Conservation (phyloP, 2,329 filamentous ascomycete genomes). For the Trichoderma lentiforme region DNA sequence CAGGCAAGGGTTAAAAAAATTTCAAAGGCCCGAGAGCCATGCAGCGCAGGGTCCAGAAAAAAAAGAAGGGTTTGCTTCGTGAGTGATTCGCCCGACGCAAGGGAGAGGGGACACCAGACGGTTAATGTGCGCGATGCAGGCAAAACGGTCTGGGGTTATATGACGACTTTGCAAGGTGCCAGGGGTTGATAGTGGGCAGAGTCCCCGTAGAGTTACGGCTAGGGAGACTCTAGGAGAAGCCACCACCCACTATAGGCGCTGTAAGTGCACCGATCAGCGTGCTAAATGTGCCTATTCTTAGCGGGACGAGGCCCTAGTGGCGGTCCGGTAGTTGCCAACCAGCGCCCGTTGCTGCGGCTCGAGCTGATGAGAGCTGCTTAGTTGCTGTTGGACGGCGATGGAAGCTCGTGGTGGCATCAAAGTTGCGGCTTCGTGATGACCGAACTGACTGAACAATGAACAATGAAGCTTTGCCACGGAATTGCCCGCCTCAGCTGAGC, state of each 20-base stretch:
- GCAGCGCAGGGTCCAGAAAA: constrained; percentile 16
- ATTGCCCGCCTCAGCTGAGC: background rate
- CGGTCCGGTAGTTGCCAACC: constrained; percentile 7
- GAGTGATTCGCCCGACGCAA: constrained; percentile 16
- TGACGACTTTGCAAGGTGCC: background rate
- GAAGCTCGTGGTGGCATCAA: background rate
- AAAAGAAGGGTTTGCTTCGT: constrained; percentile 5
- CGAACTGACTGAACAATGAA: background rate
- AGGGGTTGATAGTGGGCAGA: background rate
- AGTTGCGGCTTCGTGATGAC: background rate
- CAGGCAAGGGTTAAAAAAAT: background rate
- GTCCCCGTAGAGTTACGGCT: constrained; percentile 1
- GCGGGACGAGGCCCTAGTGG: constrained; percentile 6
- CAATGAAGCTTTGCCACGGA: background rate
- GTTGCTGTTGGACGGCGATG: background rate
- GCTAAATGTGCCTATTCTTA: background rate
- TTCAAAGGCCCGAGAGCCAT: constrained; percentile 6
- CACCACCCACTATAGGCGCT: background rate
- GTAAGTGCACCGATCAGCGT: background rate
- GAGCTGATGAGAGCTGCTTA: background rate
- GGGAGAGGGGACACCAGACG: constrained; percentile 5
- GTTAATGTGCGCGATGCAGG: constrained; percentile 13
- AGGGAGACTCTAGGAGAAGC: background rate
- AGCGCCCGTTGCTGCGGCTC: constrained; percentile 1
- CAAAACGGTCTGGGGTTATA: constrained; percentile 9